A percentile compares a stretch with the other conserved stretches of the same genome.
phyloP scores from a whole-genome alignment of 2,329 filamentous ascomycete genomes.

The Ceratocystis huliohia region DNA sequence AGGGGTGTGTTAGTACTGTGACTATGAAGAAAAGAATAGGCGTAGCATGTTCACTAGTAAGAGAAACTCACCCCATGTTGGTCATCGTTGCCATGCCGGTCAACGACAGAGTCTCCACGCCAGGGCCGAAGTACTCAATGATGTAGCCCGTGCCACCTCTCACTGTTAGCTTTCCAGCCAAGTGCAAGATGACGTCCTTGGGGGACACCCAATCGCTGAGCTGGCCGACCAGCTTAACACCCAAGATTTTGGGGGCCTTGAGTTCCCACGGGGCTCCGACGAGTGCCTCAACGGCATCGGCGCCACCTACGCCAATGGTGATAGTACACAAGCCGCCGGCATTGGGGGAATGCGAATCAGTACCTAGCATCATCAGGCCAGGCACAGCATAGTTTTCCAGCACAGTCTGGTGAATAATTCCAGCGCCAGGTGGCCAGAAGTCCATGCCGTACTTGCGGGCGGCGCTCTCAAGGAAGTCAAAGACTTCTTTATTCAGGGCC shows the following conservation, averaged over 20 bases:
- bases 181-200: conserved; percentile 85
- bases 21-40: neutral
- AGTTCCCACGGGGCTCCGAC: conserved; percentile 96
- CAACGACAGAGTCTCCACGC: conserved; percentile 75
- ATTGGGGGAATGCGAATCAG: conserved; percentile 94
- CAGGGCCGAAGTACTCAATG: conserved; percentile 86
- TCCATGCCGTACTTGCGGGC: conserved; percentile 85
- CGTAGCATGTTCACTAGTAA: too few relatives aligned
- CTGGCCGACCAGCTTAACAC: conserved; percentile 70
- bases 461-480: conserved; percentile 90
- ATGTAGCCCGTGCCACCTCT: conserved; percentile 88
- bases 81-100: conserved; percentile 88
- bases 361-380: conserved; percentile 96
- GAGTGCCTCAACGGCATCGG: conserved; percentile 91
- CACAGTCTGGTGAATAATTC: conserved; percentile 95
- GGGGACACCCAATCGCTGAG: conserved; percentile 84
- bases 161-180: conserved; percentile 83
- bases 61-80: conserved; percentile 55
- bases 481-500: conserved; percentile 87
- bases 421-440: conserved; percentile 87
- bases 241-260: conserved; percentile 82
- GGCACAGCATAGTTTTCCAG: conserved; percentile 97
- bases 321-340: conserved; percentile 89
- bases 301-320: conserved; percentile 92
- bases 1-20: neutral